Evolutionary conservation across 495 filamentous ascomycete species (phyloP).

Genomic region (Hyaloscypha variabilis): DNA sequence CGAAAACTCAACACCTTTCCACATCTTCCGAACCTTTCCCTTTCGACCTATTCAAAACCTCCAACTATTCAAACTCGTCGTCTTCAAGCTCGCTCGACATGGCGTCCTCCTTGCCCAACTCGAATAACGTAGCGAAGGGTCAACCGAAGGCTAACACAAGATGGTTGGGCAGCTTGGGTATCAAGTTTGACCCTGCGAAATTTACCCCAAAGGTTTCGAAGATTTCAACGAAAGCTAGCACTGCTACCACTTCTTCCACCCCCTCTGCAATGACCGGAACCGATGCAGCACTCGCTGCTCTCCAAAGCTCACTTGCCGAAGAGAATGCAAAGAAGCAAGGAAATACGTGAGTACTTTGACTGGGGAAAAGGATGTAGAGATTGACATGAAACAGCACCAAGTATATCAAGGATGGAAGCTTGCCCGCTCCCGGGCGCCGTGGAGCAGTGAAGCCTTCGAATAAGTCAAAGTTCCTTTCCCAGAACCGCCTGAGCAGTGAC

Average conservation of each 20-base stretch:
- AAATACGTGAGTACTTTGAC: constrained; percentile 49
- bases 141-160: not conserved
- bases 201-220: not conserved
- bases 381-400: constrained; percentile 34
- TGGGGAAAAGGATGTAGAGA: not conserved
- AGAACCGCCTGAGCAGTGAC: constrained; percentile 47
- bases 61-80: not conserved
- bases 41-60: constrained; percentile 6
- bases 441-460: constrained; percentile 34
- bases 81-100: not conserved
- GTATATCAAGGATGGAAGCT: constrained; percentile 36
- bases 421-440: constrained; percentile 33
- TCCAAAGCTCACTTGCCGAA: constrained; percentile 42
- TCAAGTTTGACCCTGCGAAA: not conserved
- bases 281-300: constrained; percentile 39
- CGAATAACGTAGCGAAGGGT: not conserved
- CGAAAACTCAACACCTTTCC: constrained; percentile 53
- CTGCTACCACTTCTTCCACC: not conserved
- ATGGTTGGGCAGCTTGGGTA: not conserved
- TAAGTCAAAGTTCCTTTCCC: constrained; percentile 39
- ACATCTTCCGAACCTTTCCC: constrained; percentile 34
- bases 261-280: not conserved
- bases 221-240: not conserved
- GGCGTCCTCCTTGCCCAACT: not conserved
- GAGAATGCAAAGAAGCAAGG: constrained; percentile 45